Conservation (phyloP, 768 basidiomycete species). For the Lactarius hatsudake region DNA sequence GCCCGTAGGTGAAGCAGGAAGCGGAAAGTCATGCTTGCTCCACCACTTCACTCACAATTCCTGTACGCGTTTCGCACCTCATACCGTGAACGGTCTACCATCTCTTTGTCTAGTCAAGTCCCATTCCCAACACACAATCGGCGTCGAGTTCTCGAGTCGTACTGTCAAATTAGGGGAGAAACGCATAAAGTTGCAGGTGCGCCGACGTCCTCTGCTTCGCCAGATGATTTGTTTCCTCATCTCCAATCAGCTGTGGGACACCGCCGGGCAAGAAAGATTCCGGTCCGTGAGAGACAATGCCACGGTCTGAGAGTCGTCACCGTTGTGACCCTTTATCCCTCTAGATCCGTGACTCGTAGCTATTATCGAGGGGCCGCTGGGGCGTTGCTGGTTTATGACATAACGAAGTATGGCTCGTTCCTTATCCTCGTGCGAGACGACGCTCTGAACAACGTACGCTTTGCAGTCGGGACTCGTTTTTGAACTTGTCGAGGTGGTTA, state of each 20-base stretch:
- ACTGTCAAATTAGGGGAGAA: constrained; percentile 93
- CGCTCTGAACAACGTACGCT: constrained; percentile 19
- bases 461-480: constrained; percentile 80
- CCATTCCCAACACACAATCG: constrained; percentile 96
- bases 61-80: constrained; percentile 53
- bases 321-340: constrained; percentile 25
- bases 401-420: constrained; percentile 64
- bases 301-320: constrained; percentile 12
- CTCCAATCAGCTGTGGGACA: constrained; percentile 80
- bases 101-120: constrained; percentile 70
- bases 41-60: constrained; percentile 96
- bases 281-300: constrained; percentile 46
- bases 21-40: constrained; percentile 94
- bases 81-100: constrained; percentile 6
- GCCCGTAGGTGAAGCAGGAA: constrained; percentile 83
- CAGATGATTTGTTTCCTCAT: constrained; percentile 1
- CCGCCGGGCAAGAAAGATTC: constrained; percentile 95
- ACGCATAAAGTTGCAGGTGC: constrained; percentile 90
- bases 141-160: constrained; percentile 95
- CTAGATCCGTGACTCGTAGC: constrained; percentile 85
- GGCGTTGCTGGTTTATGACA: constrained; percentile 90
- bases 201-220: constrained; percentile 25
- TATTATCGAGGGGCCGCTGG: constrained; percentile 96
- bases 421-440: constrained; percentile 10
- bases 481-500: constrained; percentile 83